Conservation (phyloP, 169 alveolate species). For the Toxoplasma gondii region DNA sequence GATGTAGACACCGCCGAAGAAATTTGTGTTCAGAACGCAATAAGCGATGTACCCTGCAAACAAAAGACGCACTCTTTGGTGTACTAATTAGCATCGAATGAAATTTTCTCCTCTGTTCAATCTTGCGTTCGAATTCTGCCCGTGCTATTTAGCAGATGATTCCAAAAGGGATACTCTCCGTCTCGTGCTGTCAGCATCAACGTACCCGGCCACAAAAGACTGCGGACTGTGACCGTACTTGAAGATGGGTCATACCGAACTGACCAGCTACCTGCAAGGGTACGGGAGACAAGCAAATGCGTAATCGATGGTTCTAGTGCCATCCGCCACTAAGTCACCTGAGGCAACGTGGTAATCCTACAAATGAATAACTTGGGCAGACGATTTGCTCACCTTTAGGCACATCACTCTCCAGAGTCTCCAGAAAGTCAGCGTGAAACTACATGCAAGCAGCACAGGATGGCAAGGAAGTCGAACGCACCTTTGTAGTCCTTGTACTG, state of each 20-base stretch:
- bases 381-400: conserved; percentile 50
- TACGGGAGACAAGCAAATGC: background rate
- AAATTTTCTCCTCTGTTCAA: too few relatives aligned
- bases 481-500: too few relatives aligned
- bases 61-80: background rate
- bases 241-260: conserved; percentile 56
- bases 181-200: too few relatives aligned
- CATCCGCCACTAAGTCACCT: background rate
- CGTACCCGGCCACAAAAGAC: conserved; percentile 66
- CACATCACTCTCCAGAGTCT: conserved; percentile 46
- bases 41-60: conserved; percentile 56
- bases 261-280: conserved; percentile 58
- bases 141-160: too few relatives aligned
- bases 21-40: conserved; percentile 33
- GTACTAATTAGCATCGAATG: too few relatives aligned
- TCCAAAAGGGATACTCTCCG: too few relatives aligned
- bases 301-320: background rate
- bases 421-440: conserved; percentile 56
- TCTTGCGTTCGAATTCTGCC: too few relatives aligned
- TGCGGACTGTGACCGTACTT: conserved; percentile 52
- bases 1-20: conserved; percentile 54
- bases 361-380: background rate
- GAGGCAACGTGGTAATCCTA: background rate
- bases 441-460: background rate
- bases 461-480: background rate